Evolutionary conservation across 352 stramenopile species (phyloP), one percentile per base, ranked within the genome.

Genomic region (Globisporangium middletonii): DNA sequence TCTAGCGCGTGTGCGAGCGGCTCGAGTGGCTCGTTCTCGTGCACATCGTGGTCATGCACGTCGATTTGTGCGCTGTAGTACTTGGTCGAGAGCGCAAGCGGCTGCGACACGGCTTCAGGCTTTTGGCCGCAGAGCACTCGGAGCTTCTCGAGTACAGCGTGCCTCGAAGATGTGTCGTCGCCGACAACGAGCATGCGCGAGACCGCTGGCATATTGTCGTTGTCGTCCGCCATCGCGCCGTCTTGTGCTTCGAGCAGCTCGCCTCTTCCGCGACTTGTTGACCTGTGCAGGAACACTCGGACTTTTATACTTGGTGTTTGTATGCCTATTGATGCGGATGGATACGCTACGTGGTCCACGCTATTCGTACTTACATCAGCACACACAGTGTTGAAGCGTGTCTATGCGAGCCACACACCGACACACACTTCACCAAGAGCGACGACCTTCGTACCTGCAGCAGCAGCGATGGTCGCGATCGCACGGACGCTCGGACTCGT

Each of bases 51-150:
- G 33, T 72, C 54, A 47, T 88, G 77, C 43, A 89, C 58, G 38
- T 86, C 71, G 15, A 92, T 64, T 0, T 55, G 28, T 2, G 81
- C 81, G 13, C 62, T 71, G 64, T 92, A 92, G 60, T 92, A 92
- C 63, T 89, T 88, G 43, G 75, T 88, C 49, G 65, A 52, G 30
- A 92, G 61, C 15, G 60, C 69, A 56, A 88, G 65, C 38, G 57
- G 41, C 60, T 69, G 53, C 28, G 61, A 51, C 28, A 19, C 15
- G 38, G 44, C 6, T 15, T 18, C 3, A 11, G 28, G 9, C 28
- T 59, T 52, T 42, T 76, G 65, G 4, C 53, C 64, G 18, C 71
- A 81, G 30, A 79, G 65, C 3, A 72, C n/a, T 4, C 57, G 51
- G 1, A 89, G 62, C 33, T 61, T 57, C 41, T 44, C 30, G 15